Evolutionary conservation across 2,329 filamentous ascomycete genomes (phyloP).

Genomic region (Phoma sp.): DNA sequence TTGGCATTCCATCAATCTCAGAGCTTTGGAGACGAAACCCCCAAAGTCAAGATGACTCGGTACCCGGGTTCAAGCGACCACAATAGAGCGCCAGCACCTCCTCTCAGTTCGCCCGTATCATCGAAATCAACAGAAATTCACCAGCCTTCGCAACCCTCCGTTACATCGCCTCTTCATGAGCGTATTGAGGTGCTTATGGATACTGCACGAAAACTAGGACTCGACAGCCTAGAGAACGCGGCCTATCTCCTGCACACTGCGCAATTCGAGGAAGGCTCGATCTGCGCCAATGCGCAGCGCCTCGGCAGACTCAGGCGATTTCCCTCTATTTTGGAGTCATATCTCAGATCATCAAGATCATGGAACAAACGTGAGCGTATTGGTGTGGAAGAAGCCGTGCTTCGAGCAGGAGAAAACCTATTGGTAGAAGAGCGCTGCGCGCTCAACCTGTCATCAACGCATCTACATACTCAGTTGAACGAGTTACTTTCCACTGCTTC

Average conservation of each 20-base stretch:
- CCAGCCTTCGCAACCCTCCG: too few species aligned
- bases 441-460: background rate
- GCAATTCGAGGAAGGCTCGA: slow-evolving; percentile 1
- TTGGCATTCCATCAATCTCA: too few species aligned
- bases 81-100: background rate
- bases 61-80: too few species aligned
- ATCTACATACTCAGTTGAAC: too few species aligned
- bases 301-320: background rate
- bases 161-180: background rate
- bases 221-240: background rate
- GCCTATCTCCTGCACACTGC: background rate
- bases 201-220: background rate
- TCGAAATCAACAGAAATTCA: background rate
- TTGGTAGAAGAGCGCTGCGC: background rate
- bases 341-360: background rate
- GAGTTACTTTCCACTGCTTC: background rate
- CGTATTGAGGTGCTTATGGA: background rate
- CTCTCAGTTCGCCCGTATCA: background rate
- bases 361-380: background rate
- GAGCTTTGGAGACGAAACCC: too few species aligned
- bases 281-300: background rate
- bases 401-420: background rate
- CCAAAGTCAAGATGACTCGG: too few species aligned
- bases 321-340: background rate
- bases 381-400: background rate